Base-by-base conservation (phyloP, 192 early-diverging fungal genomes). In the Glomus cerebriforme region DNA sequence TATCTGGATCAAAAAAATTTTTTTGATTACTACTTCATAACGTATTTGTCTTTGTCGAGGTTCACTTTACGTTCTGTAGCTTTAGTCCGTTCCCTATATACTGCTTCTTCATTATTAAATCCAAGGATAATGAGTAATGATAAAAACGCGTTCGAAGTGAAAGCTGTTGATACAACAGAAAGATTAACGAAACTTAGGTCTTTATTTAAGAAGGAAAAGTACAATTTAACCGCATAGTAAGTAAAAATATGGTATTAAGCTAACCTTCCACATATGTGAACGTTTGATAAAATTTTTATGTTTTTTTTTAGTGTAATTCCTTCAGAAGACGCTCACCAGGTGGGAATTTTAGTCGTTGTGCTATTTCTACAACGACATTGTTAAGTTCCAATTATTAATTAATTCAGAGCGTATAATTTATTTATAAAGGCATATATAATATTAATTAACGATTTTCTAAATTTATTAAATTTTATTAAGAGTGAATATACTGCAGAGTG, bases 271-370 rank as follows among this genome's bases (percentile, higher is more conserved):
- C 31, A 3, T 3, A 1, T n/a, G 9, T n/a, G 15, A 74, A 34
- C 32, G 65, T 39, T 58, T 69, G 66, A 71, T 71, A 63, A 39
- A 60, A 49, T 29, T 69, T 45, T 2, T 24, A 37, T 62, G 31
- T 73, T 60, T 54, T 59, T 82, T 64, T 87, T 78, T 90, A 92
- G 89, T 83, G 89, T 98, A 77, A 88, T 98, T 32, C 98, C 98
- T 60, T 92, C 93, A 74, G 98, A 98, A 83, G 98, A 99, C 83
- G 95, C 97, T 8, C 97, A 99, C 86, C 95, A 97, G 89, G 94
- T 93, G 84, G 58, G 76, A 22, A 22, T 17, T 65, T 29, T 71
- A 59, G 39, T 43, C 39, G 39, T 43, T 43, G 10, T 10, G 9
- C 39, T 1, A 43, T 43, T 43, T 43, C 12, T 10, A 43, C n/a